phyloP scores from a whole-genome alignment of 2,329 filamentous ascomycete species.

The Neurospora crassa region DNA sequence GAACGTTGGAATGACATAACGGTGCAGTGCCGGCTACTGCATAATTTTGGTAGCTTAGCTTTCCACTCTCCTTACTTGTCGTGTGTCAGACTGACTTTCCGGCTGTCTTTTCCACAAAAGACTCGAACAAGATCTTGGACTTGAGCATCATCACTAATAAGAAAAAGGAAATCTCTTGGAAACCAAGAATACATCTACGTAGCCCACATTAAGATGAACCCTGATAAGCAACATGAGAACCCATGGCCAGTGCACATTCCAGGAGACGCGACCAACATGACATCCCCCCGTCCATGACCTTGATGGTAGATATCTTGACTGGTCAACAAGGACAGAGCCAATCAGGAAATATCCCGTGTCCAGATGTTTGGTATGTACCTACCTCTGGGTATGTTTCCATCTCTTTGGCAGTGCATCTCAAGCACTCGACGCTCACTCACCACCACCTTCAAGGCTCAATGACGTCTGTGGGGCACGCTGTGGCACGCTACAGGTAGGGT shows the following conservation, averaged over 20 bases:
- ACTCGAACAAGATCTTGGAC: too few species aligned
- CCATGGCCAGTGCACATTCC: not conserved
- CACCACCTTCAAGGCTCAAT: slow-evolving; percentile 6
- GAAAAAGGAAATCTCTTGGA: too few species aligned
- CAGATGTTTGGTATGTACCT: not conserved
- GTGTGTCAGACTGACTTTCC: too few species aligned
- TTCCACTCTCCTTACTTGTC: too few species aligned
- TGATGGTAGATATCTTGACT: not conserved
- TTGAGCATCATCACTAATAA: too few species aligned
- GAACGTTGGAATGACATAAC: not conserved
- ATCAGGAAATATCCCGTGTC: not conserved
- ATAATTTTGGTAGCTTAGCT: not conserved
- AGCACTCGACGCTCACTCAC: too few species aligned
- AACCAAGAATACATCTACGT: too few species aligned
- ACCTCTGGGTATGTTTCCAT: not conserved
- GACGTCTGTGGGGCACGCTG: slow-evolving; percentile 13
- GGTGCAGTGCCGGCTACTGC: not conserved
- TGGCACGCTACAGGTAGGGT: slow-evolving; percentile 5
- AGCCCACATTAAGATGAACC: not conserved
- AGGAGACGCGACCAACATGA: not conserved
- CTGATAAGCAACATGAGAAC: not conserved
- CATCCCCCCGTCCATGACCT: too few species aligned
- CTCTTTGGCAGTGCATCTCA: not conserved
- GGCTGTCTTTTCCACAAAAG: too few species aligned
- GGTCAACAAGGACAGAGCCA: not conserved